A percentile compares a stretch with the other conserved stretches of the same genome.
Evolutionary conservation across 1,139 yeast genomes (phyloP).

Genomic region (Hansenula anomala): DNA sequence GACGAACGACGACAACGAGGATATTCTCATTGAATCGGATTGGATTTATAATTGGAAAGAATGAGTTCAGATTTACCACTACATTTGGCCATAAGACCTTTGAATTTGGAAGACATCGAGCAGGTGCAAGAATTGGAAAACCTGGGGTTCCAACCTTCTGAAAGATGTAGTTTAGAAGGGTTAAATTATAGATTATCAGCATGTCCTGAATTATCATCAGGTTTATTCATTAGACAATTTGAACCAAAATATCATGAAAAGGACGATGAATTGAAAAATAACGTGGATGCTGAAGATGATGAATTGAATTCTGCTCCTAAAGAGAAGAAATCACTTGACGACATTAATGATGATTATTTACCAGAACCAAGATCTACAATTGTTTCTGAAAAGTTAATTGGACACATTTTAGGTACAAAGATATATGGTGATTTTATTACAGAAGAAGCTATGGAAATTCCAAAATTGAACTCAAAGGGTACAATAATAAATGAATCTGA

Average conservation of each 20-base stretch:
- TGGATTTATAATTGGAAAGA: no score
- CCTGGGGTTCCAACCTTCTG: slow-evolving; percentile 65
- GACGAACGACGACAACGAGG: no score
- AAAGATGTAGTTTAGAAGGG: slow-evolving; percentile 62
- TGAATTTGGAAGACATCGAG: slow-evolving; percentile 63
- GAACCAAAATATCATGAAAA: slow-evolving; percentile 23
- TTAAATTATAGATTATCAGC: slow-evolving; percentile 64
- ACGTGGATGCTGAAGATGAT: slow-evolving; percentile 24
- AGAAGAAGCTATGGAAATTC: slow-evolving; percentile 62
- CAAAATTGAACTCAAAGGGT: slow-evolving; percentile 30
- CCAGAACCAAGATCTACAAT: slow-evolving; percentile 49
- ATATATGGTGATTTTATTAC: slow-evolving; percentile 50
- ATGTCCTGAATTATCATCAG: slow-evolving; percentile 90
- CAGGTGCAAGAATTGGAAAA: slow-evolving; percentile 59
- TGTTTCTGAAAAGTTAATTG: slow-evolving; percentile 65
- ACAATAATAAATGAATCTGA: slow-evolving; percentile 25
- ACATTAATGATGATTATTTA: slow-evolving; percentile 32
- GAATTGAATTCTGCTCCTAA: not conserved
- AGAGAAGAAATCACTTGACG: slow-evolving; percentile 16
- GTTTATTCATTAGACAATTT: slow-evolving; percentile 75
- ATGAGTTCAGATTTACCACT: slow-evolving; percentile 34
- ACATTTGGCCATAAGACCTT: slow-evolving; percentile 79
- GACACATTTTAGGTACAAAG: slow-evolving; percentile 83
- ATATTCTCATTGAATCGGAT: no score
- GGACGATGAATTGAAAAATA: slow-evolving; percentile 29